Conservation (phyloP, 2,329 filamentous ascomycete genomes). For the Penicillium vulpinum region DNA sequence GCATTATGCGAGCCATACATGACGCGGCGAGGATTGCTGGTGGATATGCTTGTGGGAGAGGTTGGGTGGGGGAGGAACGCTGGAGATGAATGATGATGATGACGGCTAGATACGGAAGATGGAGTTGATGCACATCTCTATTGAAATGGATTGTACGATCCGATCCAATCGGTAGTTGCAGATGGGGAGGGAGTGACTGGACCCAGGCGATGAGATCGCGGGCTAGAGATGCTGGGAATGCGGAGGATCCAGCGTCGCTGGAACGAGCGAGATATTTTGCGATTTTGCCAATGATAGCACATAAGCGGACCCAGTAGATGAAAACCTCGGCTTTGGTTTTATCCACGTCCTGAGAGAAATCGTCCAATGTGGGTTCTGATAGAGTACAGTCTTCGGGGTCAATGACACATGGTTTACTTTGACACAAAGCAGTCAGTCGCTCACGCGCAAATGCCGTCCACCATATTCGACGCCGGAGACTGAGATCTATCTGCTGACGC, state of each 20-base stretch:
- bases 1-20: constrained; percentile 41
- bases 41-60: constrained; percentile 40
- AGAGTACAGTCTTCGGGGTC: constrained; percentile 47
- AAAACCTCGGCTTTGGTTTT: constrained; percentile 41
- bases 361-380: constrained; percentile 37
- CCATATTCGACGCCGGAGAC: constrained; percentile 44
- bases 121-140: neutral
- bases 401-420: constrained; percentile 48
- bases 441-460: constrained; percentile 47
- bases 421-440: constrained; percentile 45
- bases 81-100: constrained; percentile 34
- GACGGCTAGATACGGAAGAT: neutral
- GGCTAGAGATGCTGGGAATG: constrained; percentile 29
- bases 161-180: constrained; percentile 32
- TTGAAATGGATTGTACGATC: neutral
- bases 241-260: constrained; percentile 3
- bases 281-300: constrained; percentile 43
- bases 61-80: constrained; percentile 37
- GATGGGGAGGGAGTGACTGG: constrained; percentile 33
- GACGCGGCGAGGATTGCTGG: constrained; percentile 43
- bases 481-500: constrained; percentile 21
- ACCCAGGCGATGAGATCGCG: constrained; percentile 41
- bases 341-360: constrained; percentile 38
- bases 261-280: constrained; percentile 41
- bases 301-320: constrained; percentile 46